Evolutionary conservation across 2,329 filamentous ascomycete genomes (phyloP), one percentile per base, ranked within the genome.

Genomic region (Neodidymelliopsis sp.): DNA sequence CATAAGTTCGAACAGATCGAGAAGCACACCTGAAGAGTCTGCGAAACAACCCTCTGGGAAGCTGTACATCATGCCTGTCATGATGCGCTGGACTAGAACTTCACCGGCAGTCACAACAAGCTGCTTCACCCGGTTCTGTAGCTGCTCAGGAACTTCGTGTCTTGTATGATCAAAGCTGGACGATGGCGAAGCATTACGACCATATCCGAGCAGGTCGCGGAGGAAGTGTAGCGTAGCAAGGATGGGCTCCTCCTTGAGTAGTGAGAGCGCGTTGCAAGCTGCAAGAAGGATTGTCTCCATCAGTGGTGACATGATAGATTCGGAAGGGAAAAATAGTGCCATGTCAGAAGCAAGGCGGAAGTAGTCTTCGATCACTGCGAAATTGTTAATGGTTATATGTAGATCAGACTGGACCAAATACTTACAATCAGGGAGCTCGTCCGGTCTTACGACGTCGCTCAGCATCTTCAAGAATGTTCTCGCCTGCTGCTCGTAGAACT

Each of bases 21-120:
- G 84, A 41, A 99, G 77, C n/a, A 96, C 90, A 4, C 91, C 92
- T 37, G 91, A 96, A 12, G 91, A 92, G 69, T 99, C 94, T 0
- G 92, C 87, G 67, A 97, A 96, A 75, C 92, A 97, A 72, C 97
- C 94, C 31, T 90, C 85, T 0, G 94, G 95, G 76, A 99, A 99
- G 0, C 89, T 95, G 71, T 97, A 97, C 93, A 99, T 97, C 92
- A 99, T 96, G 52, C 94, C 94, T 1, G 92, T 94, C 77, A 99
- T 81, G 49, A 96, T 87, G 56, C 92, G 89, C 74, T 96, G 93
- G 6, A 94, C 87, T 20, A 99, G 79, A 46, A 85, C 77, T 65
- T 91, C 87, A 27, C 94, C 91, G 56, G 91, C 85, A 1, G 80
- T 76, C 2, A 81, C 57, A 18, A 96, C 77, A 41, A 97, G 81